Evolutionary conservation across 2,329 filamentous ascomycete genomes (phyloP).

Genomic region (Pseudohalonectria lignicola): DNA sequence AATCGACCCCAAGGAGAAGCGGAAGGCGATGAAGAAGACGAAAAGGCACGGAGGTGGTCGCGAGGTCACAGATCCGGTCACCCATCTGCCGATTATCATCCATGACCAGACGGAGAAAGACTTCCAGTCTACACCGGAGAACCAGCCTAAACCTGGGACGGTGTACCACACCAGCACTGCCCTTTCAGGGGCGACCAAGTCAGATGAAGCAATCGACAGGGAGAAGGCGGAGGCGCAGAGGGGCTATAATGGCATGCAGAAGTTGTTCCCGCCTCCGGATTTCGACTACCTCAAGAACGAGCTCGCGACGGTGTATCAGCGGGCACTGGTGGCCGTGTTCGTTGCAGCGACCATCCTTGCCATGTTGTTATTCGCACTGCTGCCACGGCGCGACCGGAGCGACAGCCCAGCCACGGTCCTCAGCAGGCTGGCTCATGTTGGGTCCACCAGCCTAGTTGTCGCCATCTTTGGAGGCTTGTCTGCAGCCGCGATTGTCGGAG

Average conservation of each 20-base stretch:
- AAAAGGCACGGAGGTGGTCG: slow-evolving; percentile 34
- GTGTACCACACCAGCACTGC: slow-evolving; percentile 26
- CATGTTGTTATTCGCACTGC: slow-evolving; percentile 8
- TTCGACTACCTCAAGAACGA: slow-evolving; percentile 27
- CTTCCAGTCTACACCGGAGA: slow-evolving; percentile 29
- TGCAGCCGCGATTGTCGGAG: slow-evolving; percentile 21
- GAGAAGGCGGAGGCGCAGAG: slow-evolving; percentile 24
- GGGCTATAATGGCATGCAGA: slow-evolving; percentile 28
- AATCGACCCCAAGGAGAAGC: slow-evolving; percentile 31
- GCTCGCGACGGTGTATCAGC: slow-evolving; percentile 18
- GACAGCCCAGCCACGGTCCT: not conserved
- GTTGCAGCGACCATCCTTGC: slow-evolving; percentile 19
- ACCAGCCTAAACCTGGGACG: slow-evolving; percentile 21
- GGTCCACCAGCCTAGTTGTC: slow-evolving; percentile 11
- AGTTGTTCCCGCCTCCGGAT: slow-evolving; percentile 35
- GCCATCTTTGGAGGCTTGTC: slow-evolving; percentile 19
- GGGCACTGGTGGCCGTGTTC: slow-evolving; percentile 24
- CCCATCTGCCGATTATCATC: slow-evolving; percentile 56
- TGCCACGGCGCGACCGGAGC: not conserved
- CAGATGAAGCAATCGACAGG: slow-evolving; percentile 21
- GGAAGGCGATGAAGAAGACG: slow-evolving; percentile 34
- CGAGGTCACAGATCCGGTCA: slow-evolving; percentile 62
- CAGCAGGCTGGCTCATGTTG: not conserved
- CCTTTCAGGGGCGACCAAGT: slow-evolving; percentile 24
- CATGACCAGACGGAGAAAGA: slow-evolving; percentile 58